A percentile compares a stretch with the other conserved stretches of the same genome.
Conservation (phyloP, 2,329 filamentous ascomycete species). For the Magnaporthales sp. region DNA sequence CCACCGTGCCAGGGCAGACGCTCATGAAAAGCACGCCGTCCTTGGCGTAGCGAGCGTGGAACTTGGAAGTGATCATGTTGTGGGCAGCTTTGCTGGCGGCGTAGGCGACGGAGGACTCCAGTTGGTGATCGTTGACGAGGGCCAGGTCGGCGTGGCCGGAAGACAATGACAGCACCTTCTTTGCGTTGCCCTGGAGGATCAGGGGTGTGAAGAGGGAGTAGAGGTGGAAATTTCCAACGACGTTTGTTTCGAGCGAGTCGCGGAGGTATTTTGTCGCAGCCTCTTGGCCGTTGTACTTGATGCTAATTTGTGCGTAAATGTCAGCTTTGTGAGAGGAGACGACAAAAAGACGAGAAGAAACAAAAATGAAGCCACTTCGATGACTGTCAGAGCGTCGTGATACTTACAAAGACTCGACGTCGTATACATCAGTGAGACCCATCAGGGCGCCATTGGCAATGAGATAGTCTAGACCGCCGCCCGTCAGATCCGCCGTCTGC, state of each 20-base stretch:
- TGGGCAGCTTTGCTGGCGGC: conserved; percentile 40
- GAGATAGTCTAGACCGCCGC: conserved; percentile 37
- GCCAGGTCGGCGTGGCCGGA: conserved; percentile 38
- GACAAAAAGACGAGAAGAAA: too few species aligned
- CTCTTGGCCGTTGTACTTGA: conserved; percentile 17
- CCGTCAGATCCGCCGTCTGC: conserved; percentile 22
- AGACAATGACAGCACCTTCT: conserved; percentile 46
- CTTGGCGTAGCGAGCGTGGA: conserved; percentile 35
- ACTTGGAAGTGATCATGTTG: conserved; percentile 46
- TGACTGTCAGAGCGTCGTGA: too few species aligned
- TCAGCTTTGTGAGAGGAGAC: too few species aligned
- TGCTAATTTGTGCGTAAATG: conserved; percentile 16
- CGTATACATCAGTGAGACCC: conserved; percentile 17
- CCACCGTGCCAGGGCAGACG: conserved; percentile 42
- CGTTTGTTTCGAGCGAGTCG: conserved; percentile 34
- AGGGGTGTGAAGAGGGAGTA: conserved; percentile 45
- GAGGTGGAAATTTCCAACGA: conserved; percentile 41
- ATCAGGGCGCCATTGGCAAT: conserved; percentile 39
- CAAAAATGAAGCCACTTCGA: too few species aligned
- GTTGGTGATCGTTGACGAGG: conserved; percentile 24
- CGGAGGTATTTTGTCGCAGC: conserved; percentile 24
- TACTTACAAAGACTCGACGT: conserved; percentile 30
- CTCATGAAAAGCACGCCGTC: conserved; percentile 43
- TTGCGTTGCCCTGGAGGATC: conserved; percentile 36
- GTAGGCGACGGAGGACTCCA: conserved; percentile 31